Evolutionary conservation across 192 early-diverging fungal genomes (phyloP).

Genomic region (Dimargaris cristalligena): DNA sequence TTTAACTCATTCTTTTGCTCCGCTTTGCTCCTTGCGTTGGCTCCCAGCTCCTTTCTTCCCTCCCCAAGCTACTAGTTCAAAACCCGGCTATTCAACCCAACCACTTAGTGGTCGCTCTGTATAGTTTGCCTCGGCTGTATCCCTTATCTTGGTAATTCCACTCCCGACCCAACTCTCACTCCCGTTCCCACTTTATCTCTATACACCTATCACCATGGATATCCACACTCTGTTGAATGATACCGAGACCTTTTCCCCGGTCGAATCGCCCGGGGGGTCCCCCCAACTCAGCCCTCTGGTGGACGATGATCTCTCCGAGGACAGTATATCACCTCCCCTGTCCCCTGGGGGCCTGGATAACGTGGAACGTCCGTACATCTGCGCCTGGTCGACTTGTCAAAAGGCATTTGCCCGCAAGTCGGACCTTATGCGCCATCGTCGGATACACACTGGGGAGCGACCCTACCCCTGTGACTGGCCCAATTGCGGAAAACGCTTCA

Average conservation of each 20-base stretch:
- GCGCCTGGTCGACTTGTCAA: slow-evolving; percentile 37
- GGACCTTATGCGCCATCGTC: slow-evolving; percentile 57
- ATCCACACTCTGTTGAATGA: not conserved
- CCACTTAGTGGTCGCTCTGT: too few relatives aligned
- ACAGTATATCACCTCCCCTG: not conserved
- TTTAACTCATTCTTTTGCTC: too few relatives aligned
- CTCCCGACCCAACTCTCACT: too few relatives aligned
- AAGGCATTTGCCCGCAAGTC: slow-evolving; percentile 53
- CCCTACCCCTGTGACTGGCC: slow-evolving; percentile 46
- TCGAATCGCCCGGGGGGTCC: not conserved
- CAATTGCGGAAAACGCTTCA: slow-evolving; percentile 64
- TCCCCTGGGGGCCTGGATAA: not conserved
- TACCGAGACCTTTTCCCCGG: not conserved
- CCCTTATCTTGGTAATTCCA: too few relatives aligned
- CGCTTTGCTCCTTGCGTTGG: too few relatives aligned
- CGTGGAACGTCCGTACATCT: slow-evolving; percentile 23
- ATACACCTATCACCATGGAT: slow-evolving; percentile 6
- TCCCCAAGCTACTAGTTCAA: too few relatives aligned
- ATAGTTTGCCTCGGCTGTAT: too few relatives aligned
- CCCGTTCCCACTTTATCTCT: too few relatives aligned
- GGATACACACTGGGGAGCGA: slow-evolving; percentile 67
- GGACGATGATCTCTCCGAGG: not conserved
- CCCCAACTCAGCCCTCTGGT: too few relatives aligned
- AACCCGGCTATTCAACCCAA: too few relatives aligned
- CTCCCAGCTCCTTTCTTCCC: too few relatives aligned